A percentile compares a stretch with the other conserved stretches of the same genome.
Evolutionary conservation across 768 basidiomycete genomes (phyloP).

Genomic region (Leucocoprinus sp.): DNA sequence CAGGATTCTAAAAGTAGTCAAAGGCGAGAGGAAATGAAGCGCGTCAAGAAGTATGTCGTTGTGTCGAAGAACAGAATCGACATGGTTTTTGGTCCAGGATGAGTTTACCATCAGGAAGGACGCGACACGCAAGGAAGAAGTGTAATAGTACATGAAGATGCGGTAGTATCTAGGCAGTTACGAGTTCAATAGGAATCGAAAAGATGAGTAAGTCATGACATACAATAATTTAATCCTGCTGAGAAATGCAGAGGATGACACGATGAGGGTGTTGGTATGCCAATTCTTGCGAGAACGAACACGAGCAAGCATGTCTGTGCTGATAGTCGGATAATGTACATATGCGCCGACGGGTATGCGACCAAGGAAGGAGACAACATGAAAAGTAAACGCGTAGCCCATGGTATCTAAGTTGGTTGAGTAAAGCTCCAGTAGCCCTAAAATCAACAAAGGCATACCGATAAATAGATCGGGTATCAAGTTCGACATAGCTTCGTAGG

Average conservation of each 20-base stretch:
- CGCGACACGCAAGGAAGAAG: constrained; percentile 61
- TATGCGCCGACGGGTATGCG: constrained; percentile 79
- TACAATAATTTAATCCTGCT: constrained; percentile 61
- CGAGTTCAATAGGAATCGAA: not conserved
- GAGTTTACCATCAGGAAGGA: constrained; percentile 90
- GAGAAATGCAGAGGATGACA: constrained; percentile 47
- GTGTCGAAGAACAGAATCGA: constrained; percentile 62
- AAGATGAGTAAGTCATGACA: constrained; percentile 13
- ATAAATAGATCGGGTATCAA: constrained; percentile 89
- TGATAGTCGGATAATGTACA: constrained; percentile 95
- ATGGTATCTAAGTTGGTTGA: constrained; percentile 65
- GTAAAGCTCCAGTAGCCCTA: not conserved
- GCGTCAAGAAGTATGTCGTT: constrained; percentile 41
- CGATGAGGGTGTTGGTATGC: constrained; percentile 52
- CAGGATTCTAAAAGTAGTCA: constrained; percentile 24
- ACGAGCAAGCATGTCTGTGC: constrained; percentile 85
- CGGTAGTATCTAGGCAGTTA: constrained; percentile 67
- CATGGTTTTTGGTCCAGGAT: constrained; percentile 85
- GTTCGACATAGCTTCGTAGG: constrained; percentile 70
- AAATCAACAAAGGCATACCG: constrained; percentile 37
- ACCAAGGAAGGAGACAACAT: constrained; percentile 56
- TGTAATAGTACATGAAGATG: constrained; percentile 78
- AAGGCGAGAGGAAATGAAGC: constrained; percentile 36
- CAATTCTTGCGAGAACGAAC: constrained; percentile 51
- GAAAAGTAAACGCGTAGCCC: constrained; percentile 96